These are phyloP conservation scores for Aspergillus flavus DNA, from an alignment of 2,329 filamentous ascomycete species.

Conservation along the genomic window DNA sequence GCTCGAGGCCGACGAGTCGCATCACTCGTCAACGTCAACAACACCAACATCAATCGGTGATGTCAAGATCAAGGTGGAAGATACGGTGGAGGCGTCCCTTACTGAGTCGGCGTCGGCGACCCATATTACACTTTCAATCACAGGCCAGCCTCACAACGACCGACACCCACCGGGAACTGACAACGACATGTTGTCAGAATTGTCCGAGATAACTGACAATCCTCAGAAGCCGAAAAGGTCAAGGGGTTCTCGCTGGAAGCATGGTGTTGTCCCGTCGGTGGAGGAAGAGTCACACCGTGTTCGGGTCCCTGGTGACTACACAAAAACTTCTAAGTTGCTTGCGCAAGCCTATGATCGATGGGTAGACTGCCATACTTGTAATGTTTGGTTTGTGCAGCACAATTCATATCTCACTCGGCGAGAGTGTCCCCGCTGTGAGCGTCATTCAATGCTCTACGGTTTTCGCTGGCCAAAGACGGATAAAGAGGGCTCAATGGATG, in stretches of 20 bases:
- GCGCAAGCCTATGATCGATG: slow-evolving; percentile 76
- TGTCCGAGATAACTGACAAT: slow-evolving; percentile 30
- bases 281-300: slow-evolving; percentile 38
- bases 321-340: slow-evolving; percentile 75
- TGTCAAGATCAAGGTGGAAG: slow-evolving; percentile 15
- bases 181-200: slow-evolving; percentile 27
- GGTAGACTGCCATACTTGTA: slow-evolving; percentile 87
- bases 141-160: slow-evolving; percentile 15
- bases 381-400: slow-evolving; percentile 78
- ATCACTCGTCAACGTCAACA: slow-evolving; percentile 38
- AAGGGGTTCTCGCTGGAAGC: slow-evolving; percentile 26
- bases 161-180: slow-evolving; percentile 20
- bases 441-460: slow-evolving; percentile 93
- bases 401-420: slow-evolving; percentile 85
- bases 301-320: slow-evolving; percentile 76
- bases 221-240: slow-evolving; percentile 23
- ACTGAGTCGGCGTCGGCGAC: neutral
- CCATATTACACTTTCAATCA: neutral
- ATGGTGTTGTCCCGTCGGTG: slow-evolving; percentile 38
- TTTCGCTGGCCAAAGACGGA: slow-evolving; percentile 97
- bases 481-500: slow-evolving; percentile 72
- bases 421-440: slow-evolving; percentile 88
- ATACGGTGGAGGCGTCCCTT: slow-evolving; percentile 14
- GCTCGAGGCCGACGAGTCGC: slow-evolving; percentile 33
- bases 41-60: slow-evolving; percentile 41